Base-by-base conservation (phyloP, 2,329 filamentous ascomycete genomes). In the Penicillium crustosum region DNA sequence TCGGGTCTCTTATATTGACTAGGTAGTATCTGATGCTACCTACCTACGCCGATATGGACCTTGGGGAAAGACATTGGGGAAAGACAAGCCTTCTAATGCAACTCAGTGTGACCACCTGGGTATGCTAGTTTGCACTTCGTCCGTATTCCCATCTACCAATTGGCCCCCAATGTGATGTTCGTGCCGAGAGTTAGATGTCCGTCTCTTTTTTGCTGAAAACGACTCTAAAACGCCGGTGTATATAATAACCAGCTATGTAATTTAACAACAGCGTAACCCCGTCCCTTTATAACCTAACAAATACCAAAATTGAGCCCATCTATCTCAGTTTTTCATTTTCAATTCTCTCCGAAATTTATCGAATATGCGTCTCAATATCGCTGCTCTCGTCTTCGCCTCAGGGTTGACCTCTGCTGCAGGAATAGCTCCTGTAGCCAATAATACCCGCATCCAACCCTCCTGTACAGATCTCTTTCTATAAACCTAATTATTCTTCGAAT, bases 301-400 rank as follows among this genome's bases (percentile, higher is more conserved):
- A 19, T 12, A 25, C 19, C 2, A 15, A 23, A 42, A 8, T 21
- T 17, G 6, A n/a, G 17, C 12, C 2, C 33, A 52, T 12, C 27
- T 6, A 5, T 35, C 8, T 48, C 13, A 9, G 2, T 12, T 48
- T 6, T 21, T n/a, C 21, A 4, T 6, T 44, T 9, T 23, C 19
- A 21, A 21, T n/a, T 12, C 15, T 21, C 17, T 23, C 9, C 23
- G 31, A 33, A 29, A n/a, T 21, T n/a, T 6, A 13, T 44, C 48
- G 15, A 57, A 49, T 15, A 66, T 66, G 63, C 60, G 49, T 31
- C 54, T 67, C 35, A 49, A 55, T 15, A 38, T 55, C 19, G 8
- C 55, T 6, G n/a, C 31, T 27, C 49, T 61, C 17, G 15, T 59
- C 29, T 19, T 65, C 13, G 50, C 53, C 17, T 56, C 53, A 6